Conservation (phyloP, 768 basidiomycete genomes). For the Pholiota molesta region DNA sequence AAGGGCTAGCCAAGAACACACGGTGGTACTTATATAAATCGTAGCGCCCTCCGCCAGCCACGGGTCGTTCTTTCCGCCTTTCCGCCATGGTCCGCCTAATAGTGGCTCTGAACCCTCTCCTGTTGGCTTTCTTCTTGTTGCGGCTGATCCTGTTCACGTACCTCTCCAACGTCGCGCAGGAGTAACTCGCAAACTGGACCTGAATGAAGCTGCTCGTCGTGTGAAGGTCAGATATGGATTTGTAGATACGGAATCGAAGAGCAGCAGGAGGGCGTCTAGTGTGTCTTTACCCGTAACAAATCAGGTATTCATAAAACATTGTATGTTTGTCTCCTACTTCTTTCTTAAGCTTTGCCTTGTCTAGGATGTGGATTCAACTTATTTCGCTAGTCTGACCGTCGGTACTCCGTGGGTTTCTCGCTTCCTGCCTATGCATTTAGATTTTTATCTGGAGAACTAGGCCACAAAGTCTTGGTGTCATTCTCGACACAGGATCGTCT, state of each 20-base stretch:
- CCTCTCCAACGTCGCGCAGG: conserved; percentile 42
- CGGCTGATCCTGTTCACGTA: conserved; percentile 47
- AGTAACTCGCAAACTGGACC: conserved; percentile 27
- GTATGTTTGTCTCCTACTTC: neutral
- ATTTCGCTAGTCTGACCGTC: conserved; percentile 54
- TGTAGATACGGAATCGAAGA: conserved; percentile 13
- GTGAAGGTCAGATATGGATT: conserved; percentile 51
- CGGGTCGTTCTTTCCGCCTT: neutral
- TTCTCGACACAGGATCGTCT: conserved; percentile 90
- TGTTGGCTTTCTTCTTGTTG: conserved; percentile 30
- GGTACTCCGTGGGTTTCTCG: conserved; percentile 62
- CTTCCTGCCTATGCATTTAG: conserved; percentile 9
- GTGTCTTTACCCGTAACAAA: conserved; percentile 46
- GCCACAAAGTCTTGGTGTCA: conserved; percentile 71
- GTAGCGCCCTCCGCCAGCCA: neutral
- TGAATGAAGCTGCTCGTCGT: conserved; percentile 40
- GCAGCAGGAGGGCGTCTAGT: conserved; percentile 37
- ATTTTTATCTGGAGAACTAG: conserved; percentile 32
- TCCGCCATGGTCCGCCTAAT: conserved; percentile 20
- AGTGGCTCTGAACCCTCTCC: conserved; percentile 27
- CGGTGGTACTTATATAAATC: neutral
- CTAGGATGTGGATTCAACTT: conserved; percentile 58
- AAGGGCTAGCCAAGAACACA: neutral
- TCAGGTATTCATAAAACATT: conserved; percentile 41
- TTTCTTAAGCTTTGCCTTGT: conserved; percentile 2